Evolutionary conservation across 2,329 filamentous ascomycete species (phyloP).

Genomic region (Ascochyta clinopodiicola): DNA sequence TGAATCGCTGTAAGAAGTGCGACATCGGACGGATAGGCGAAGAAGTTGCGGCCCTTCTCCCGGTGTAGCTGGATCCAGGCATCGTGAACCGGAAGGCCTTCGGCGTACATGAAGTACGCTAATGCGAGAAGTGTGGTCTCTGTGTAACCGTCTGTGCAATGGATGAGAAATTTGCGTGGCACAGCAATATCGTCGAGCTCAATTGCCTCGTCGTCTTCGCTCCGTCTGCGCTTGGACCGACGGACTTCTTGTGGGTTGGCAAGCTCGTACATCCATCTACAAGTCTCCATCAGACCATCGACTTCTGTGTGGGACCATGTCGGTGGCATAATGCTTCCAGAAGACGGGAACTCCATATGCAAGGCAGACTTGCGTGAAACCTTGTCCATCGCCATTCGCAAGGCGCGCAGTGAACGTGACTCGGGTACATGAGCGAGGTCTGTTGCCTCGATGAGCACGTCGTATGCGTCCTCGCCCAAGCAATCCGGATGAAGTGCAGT

Average conservation of each 20-base stretch:
- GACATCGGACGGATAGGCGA: constrained; percentile 92
- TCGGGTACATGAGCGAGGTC: constrained; percentile 82
- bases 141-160: constrained; percentile 95
- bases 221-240: constrained; percentile 53
- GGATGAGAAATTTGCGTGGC: constrained; percentile 78
- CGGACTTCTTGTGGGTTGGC: constrained; percentile 66
- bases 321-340: constrained; percentile 87
- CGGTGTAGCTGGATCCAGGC: constrained; percentile 89
- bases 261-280: constrained; percentile 87
- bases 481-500: constrained; percentile 55
- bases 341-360: constrained; percentile 85
- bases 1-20: constrained; percentile 79
- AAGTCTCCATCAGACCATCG: constrained; percentile 83
- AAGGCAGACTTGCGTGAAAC: constrained; percentile 56
- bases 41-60: constrained; percentile 86
- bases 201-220: constrained; percentile 61
- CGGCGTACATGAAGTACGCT: constrained; percentile 92
- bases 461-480: constrained; percentile 66
- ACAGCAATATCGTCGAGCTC: constrained; percentile 54
- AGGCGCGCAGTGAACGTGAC: constrained; percentile 68
- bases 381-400: constrained; percentile 60
- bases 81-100: constrained; percentile 78
- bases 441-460: constrained; percentile 86
- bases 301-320: constrained; percentile 83
- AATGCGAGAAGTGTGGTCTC: constrained; percentile 89